A percentile compares a stretch with the other conserved stretches of the same genome.
phyloP scores from a whole-genome alignment of 306 rosid genomes.

The Bauhinia variegata region DNA sequence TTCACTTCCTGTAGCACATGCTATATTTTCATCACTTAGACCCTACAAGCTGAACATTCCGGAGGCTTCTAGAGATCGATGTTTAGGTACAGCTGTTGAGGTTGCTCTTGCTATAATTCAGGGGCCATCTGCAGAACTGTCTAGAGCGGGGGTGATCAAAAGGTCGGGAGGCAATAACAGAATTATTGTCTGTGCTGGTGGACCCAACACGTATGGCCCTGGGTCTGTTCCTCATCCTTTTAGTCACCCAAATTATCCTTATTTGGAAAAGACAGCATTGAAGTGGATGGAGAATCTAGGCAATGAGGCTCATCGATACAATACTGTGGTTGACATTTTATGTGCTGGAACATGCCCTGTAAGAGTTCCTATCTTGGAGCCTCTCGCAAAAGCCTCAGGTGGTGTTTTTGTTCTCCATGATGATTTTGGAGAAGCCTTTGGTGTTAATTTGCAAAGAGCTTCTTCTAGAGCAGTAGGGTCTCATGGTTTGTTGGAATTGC shows the following conservation, averaged over 20 bases:
- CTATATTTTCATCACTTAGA: conserved; percentile 86
- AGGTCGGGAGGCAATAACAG: conserved; percentile 90
- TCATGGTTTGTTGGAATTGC: conserved; percentile 83
- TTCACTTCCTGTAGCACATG: conserved; percentile 86
- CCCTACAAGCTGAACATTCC: conserved; percentile 74
- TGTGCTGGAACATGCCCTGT: conserved; percentile 99
- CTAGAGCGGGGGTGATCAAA: conserved; percentile 85
- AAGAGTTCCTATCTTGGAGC: conserved; percentile 92
- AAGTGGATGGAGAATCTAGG: conserved; percentile 97
- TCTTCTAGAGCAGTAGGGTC: conserved; percentile 91
- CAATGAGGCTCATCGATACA: conserved; percentile 75
- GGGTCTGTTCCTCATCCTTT: conserved; percentile 95
- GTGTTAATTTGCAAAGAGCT: conserved; percentile 97
- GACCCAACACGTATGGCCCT: conserved; percentile 93
- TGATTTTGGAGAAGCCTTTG: conserved; percentile 99
- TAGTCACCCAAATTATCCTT: conserved; percentile 88
- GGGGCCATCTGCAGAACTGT: conserved; percentile 94
- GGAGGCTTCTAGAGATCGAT: conserved; percentile 95
- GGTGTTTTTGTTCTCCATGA: conserved; percentile 96
- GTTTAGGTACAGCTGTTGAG: conserved; percentile 94
- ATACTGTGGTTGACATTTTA: conserved; percentile 79
- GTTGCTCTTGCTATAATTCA: conserved; percentile 93
- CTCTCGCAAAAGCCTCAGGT: conserved; percentile 95
- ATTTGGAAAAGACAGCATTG: conserved; percentile 88
- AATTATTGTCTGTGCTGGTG: conserved; percentile 93